A percentile compares a stretch with the other conserved stretches of the same genome.
Evolutionary conservation across 2,329 filamentous ascomycete genomes (phyloP).

Genomic region (Stagonosporopsis tanaceti): DNA sequence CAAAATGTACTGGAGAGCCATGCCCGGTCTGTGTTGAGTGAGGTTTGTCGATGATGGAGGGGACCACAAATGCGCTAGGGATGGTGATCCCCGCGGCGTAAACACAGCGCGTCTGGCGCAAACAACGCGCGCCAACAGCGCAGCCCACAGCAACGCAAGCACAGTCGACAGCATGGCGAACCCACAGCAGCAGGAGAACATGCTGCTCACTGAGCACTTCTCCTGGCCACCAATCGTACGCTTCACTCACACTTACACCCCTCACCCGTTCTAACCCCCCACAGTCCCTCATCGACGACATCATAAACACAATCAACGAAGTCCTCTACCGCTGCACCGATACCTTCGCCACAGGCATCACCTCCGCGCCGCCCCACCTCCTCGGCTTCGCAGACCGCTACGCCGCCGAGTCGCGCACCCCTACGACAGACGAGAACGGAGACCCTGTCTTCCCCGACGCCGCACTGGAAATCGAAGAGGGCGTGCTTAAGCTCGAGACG

Average conservation of each 20-base stretch:
- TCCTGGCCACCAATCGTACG: conserved; percentile 90
- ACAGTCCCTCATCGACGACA: conserved; percentile 83
- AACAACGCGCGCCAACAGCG: conserved; percentile 27
- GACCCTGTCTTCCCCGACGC: conserved; percentile 58
- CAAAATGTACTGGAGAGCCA: not conserved
- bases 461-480: conserved; percentile 82
- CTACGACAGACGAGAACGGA: conserved; percentile 53
- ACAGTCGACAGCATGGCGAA: conserved; percentile 49
- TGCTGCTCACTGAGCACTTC: conserved; percentile 92
- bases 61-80: conserved; percentile 6
- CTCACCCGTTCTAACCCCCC: not conserved
- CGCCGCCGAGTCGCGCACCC: conserved; percentile 56
- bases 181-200: conserved; percentile 56
- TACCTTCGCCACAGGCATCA: conserved; percentile 83
- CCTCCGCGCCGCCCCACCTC: conserved; percentile 73
- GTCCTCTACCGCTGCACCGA: conserved; percentile 89
- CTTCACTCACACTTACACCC: not conserved
- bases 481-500: conserved; percentile 62
- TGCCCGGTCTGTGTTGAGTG: not conserved
- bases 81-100: conserved; percentile 22
- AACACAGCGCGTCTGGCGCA: conserved; percentile 35
- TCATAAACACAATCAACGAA: conserved; percentile 96
- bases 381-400: conserved; percentile 76
- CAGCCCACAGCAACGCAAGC: conserved; percentile 3
- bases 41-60: not conserved